Evolutionary conservation across 495 filamentous ascomycete species (phyloP).

Genomic region (Ramalina intermedia): DNA sequence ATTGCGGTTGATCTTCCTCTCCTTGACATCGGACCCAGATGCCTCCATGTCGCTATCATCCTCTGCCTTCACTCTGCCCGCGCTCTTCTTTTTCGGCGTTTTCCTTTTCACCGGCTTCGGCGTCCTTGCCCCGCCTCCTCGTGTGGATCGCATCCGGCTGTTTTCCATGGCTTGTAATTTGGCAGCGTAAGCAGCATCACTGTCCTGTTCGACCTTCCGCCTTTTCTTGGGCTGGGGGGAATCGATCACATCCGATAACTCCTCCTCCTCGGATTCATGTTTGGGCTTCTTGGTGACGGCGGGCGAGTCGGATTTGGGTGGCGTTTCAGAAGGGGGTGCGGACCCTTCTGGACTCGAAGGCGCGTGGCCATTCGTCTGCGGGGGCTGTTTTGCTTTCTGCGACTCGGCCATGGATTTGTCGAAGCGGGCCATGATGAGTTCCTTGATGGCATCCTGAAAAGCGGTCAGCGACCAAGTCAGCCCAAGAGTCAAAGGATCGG

Average conservation of each 20-base stretch:
- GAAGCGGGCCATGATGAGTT: conserved; percentile 78
- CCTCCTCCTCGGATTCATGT: conserved; percentile 35
- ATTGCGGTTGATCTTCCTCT: conserved; percentile 47
- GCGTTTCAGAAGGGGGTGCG: conserved; percentile 16
- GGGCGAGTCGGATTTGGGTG: conserved; percentile 34
- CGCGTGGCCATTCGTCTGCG: conserved; percentile 20
- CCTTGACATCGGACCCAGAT: conserved; percentile 43
- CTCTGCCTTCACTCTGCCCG: conserved; percentile 57
- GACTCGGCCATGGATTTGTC: conserved; percentile 54
- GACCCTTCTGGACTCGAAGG: conserved; percentile 3
- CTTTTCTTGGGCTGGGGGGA: conserved; percentile 35
- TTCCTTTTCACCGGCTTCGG: conserved; percentile 51
- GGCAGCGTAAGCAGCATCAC: conserved; percentile 73
- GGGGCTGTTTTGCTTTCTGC: conserved; percentile 14
- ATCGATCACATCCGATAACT: conserved; percentile 31
- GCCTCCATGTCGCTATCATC: conserved; percentile 68
- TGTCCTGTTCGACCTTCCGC: conserved; percentile 44
- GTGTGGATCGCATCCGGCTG: conserved; percentile 52
- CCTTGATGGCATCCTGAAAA: conserved; percentile 58
- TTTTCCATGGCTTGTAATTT: conserved; percentile 89
- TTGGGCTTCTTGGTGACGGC: conserved; percentile 50
- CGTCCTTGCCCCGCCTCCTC: conserved; percentile 45
- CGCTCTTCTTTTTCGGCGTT: conserved; percentile 45
- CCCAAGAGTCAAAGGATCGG: neutral
- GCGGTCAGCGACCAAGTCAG: neutral